These are phyloP conservation scores for Laetiporus sulphureus DNA, from an alignment of 1,284 basidiomycete species.

Conservation along the genomic window DNA sequence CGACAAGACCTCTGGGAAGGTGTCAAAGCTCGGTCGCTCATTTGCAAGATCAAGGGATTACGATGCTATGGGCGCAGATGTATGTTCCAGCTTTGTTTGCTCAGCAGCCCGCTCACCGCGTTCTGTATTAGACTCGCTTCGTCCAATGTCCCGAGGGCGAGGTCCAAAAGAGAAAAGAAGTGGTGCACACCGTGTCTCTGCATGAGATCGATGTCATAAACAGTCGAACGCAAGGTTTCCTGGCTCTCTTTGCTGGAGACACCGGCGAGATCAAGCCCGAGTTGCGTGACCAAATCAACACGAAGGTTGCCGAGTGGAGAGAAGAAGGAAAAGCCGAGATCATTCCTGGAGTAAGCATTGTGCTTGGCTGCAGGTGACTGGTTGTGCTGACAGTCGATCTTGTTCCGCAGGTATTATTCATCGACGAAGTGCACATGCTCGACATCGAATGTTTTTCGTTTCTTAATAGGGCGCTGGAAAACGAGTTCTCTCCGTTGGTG, in stretches of 20 bases:
- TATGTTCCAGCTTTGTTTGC: slow-evolving; percentile 30
- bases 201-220: slow-evolving; percentile 99
- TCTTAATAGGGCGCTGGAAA: slow-evolving; percentile 93
- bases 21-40: slow-evolving; percentile 92
- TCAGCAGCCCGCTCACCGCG: not conserved
- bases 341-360: slow-evolving; percentile 80
- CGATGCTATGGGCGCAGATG: slow-evolving; percentile 97
- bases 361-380: not conserved
- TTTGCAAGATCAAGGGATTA: slow-evolving; percentile 97
- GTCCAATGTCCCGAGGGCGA: slow-evolving; percentile 98
- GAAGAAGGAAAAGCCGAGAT: slow-evolving; percentile 99
- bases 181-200: slow-evolving; percentile 93
- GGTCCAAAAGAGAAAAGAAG: slow-evolving; percentile 94
- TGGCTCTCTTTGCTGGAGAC: slow-evolving; percentile 78
- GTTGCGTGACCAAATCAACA: slow-evolving; percentile 93
- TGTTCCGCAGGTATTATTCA: slow-evolving; percentile 69
- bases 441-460: slow-evolving; percentile 99
- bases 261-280: slow-evolving; percentile 99
- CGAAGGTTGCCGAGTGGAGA: slow-evolving; percentile 95
- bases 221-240: slow-evolving; percentile 91
- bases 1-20: slow-evolving; percentile 96
- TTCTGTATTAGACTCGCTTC: slow-evolving; percentile 80
- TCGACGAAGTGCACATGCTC: slow-evolving; percentile 98
- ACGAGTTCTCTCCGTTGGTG: slow-evolving; percentile 89
- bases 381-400: not conserved